Percentiles rank a stretch among this genome's conserved stretches.
Evolutionary conservation across 1,139 yeast species (phyloP).

Genomic region (Lodderomyces metapsilosis): DNA sequence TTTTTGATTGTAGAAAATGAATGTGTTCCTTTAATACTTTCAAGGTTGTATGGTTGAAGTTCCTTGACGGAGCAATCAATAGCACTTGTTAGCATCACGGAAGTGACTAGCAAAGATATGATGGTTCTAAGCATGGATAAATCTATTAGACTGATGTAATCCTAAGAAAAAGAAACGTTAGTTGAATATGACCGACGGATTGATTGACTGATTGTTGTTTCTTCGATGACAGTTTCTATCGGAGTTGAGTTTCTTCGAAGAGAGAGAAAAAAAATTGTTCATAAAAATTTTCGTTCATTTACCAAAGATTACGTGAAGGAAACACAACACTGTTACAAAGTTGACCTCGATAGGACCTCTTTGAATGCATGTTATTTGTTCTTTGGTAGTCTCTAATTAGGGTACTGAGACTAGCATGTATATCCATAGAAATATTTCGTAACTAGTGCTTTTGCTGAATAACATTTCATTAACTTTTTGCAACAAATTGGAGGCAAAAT

Average conservation of each 20-base stretch:
- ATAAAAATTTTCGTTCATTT: background rate
- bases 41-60: slow-evolving; percentile 42
- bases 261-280: background rate
- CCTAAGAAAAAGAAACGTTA: background rate
- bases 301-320: background rate
- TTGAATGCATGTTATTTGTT: too few species aligned
- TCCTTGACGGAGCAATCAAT: slow-evolving; percentile 47
- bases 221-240: background rate
- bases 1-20: slow-evolving; percentile 35
- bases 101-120: slow-evolving; percentile 7
- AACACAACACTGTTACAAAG: too few species aligned
- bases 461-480: too few species aligned
- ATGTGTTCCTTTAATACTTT: slow-evolving; percentile 49
- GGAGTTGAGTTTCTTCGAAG: background rate
- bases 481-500: too few species aligned
- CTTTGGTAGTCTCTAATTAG: too few species aligned
- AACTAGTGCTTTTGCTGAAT: too few species aligned
- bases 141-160: background rate
- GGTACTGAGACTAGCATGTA: too few species aligned
- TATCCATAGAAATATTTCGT: too few species aligned
- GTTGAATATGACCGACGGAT: background rate
- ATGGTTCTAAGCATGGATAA: background rate
- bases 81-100: slow-evolving; percentile 18
- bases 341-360: too few species aligned
- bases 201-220: background rate